Evolutionary conservation across 2,329 filamentous ascomycete species (phyloP), one percentile per base, ranked within the genome.

Genomic region (Ophiocordyceps camponoti-rufipedis): DNA sequence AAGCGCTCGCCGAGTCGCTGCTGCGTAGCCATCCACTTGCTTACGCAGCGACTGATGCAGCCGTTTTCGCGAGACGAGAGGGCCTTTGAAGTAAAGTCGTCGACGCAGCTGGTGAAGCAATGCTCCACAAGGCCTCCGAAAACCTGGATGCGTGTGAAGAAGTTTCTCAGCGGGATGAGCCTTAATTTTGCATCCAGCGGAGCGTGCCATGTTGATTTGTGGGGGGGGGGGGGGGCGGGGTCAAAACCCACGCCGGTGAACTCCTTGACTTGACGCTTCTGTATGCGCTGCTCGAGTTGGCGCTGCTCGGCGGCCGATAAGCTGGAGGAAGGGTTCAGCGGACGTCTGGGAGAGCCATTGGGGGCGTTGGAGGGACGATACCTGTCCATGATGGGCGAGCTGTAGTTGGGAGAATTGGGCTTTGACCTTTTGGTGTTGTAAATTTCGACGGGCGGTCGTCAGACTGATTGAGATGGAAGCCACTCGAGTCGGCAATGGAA

Each of bases 191-290:
- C 28, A 5, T 42, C 7, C 6, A 13, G 28, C 10, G 18, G 23
- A 23, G 23, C 23, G 23, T 23, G 23, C 3, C 23, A 23, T 23
- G 23, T 3, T 8, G 28, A 42, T 29, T n/a, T 7, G 14, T 14
- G 3, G 29, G 4, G 9, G 5, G 19, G 13, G 12, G 13, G 13
- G 14, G 28, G 35, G 28, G 7, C 14, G 14, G 31, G 7, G n/a
- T 18, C 10, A 14, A 2, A 13, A 72, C 85, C 56, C 74, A 96
- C 91, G 58, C 78, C 84, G 82, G 96, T 94, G 62, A 98, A 96
- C 63, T 96, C 89, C 71, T 94, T 94, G 74, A 98, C 85, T 69
- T 98, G 91, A 69, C 91, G 93, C 69, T 85, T 84, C 72, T 96
- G 87, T 78, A 98, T 88, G 66, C 91, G 86, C 68, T 78, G 69